Evolutionary conservation across 2,329 filamentous ascomycete genomes (phyloP), one percentile per base, ranked within the genome.

Genomic region (Lachnellula suecica): DNA sequence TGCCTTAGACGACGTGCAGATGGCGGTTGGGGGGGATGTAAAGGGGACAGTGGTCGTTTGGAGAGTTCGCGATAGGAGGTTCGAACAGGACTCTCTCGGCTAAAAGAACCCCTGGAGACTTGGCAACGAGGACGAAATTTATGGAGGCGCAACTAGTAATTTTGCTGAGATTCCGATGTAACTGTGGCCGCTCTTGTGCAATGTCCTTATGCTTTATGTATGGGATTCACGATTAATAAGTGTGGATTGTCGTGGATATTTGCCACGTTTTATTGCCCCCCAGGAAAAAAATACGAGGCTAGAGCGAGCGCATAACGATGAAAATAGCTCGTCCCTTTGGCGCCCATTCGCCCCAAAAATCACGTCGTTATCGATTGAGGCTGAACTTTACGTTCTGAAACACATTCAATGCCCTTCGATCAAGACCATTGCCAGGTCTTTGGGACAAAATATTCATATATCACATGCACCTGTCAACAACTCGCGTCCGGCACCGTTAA

Each of bases 11-110:
- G 52, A 54, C 42, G 42, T 31, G 27, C n/a, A 37, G 27, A 52
- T 45, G 49, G 44, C 23, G 41, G 47, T 37, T 54, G 40, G 29
- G 17, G 15, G 42, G 45, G 42, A 41, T 49, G 41, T 47, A 47
- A 53, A 22, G 13, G 31, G 46, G 45, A 49, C 45, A 53, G 58
- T 54, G 51, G 55, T 57, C 44, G 52, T 52, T 51, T 57, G 42
- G 29, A 41, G 13, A 27, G 20, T 44, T 47, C 35, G 44, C 54
- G 56, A 59, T 60, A 57, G 57, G 56, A 54, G 53, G 49, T 47
- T 44, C 15, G 17, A 23, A 29, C 11, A 38, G 45, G 35, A 47
- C 17, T 27, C 17, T 40, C n/a, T 50, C 54, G 44, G 48, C 34
- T 53, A 51, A 51, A 45, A 6, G 51, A 53, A 19, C 35, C 42